Percentiles rank a stretch among this genome's conserved stretches.
Conservation (phyloP, 345 rosid species). For the Gossypium arboreum region DNA sequence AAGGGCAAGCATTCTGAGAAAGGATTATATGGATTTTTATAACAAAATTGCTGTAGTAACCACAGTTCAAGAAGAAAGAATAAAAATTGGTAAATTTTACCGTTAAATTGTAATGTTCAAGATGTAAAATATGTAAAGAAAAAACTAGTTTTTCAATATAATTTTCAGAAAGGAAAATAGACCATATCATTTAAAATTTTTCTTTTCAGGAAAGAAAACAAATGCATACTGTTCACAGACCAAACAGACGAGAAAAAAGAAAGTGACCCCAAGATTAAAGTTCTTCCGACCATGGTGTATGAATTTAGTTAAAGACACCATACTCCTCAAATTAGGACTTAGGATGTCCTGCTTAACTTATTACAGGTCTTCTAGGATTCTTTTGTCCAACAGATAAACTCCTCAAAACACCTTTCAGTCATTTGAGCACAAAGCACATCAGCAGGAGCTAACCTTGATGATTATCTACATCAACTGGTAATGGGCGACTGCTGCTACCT, state of each 20-base stretch:
- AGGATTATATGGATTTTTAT: background rate
- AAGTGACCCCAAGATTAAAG: background rate
- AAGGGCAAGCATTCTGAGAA: background rate
- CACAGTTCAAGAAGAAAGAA: background rate
- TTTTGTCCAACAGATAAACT: background rate
- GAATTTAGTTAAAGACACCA: background rate
- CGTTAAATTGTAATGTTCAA: background rate
- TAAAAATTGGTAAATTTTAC: background rate
- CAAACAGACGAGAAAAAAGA: background rate
- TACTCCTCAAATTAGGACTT: background rate
- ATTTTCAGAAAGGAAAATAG: background rate
- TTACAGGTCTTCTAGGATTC: slow-evolving; percentile 8
- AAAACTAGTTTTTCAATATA: background rate
- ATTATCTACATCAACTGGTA: slow-evolving; percentile 44
- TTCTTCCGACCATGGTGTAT: background rate
- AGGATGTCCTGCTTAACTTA: background rate
- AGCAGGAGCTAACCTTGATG: slow-evolving; percentile 61
- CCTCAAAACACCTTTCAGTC: slow-evolving; percentile 11
- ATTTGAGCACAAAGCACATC: slow-evolving; percentile 13
- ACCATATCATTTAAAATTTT: background rate
- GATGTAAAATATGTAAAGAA: background rate
- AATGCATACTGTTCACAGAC: background rate
- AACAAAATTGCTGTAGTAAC: background rate
- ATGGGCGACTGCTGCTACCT: slow-evolving; percentile 55
- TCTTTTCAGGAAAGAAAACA: background rate